These are phyloP conservation scores for Claviceps arundinis DNA, from an alignment of 2,329 filamentous ascomycete genomes.

Conservation along the genomic window DNA sequence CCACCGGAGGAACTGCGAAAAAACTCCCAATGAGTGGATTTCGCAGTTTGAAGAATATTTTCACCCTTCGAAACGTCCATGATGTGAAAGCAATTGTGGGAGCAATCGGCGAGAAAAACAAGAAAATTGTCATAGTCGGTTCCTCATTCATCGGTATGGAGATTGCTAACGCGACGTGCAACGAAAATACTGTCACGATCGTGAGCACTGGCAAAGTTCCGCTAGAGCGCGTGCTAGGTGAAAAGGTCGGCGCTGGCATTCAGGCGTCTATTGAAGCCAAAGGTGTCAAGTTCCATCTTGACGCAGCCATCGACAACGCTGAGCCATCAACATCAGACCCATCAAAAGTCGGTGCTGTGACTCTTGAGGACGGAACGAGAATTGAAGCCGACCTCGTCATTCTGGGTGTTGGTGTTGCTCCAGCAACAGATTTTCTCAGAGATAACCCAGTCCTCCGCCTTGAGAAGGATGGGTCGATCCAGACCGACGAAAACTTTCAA, in stretches of 20 bases:
- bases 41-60: constrained; percentile 77
- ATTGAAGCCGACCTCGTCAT: constrained; percentile 84
- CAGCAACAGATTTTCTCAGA: constrained; percentile 70
- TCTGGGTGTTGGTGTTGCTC: constrained; percentile 77
- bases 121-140: constrained; percentile 86
- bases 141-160: constrained; percentile 98
- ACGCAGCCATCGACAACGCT: constrained; percentile 70
- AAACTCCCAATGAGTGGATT: constrained; percentile 71
- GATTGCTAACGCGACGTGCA: constrained; percentile 69
- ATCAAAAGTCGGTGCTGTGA: constrained; percentile 64
- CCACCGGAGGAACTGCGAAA: constrained; percentile 70
- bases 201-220: constrained; percentile 81
- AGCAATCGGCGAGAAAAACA: constrained; percentile 68
- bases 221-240: constrained; percentile 75
- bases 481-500: constrained; percentile 66
- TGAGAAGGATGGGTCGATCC: constrained; percentile 73
- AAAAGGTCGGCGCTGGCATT: constrained; percentile 67
- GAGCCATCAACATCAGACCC: constrained; percentile 54
- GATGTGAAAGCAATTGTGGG: constrained; percentile 66
- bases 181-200: constrained; percentile 72
- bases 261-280: constrained; percentile 68
- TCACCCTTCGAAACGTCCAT: constrained; percentile 64
- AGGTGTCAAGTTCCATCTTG: constrained; percentile 79
- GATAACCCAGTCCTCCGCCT: constrained; percentile 57
- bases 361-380: constrained; percentile 72